Base-by-base conservation (phyloP, 352 stramenopile genomes). In the Elongisporangium prolatum region DNA sequence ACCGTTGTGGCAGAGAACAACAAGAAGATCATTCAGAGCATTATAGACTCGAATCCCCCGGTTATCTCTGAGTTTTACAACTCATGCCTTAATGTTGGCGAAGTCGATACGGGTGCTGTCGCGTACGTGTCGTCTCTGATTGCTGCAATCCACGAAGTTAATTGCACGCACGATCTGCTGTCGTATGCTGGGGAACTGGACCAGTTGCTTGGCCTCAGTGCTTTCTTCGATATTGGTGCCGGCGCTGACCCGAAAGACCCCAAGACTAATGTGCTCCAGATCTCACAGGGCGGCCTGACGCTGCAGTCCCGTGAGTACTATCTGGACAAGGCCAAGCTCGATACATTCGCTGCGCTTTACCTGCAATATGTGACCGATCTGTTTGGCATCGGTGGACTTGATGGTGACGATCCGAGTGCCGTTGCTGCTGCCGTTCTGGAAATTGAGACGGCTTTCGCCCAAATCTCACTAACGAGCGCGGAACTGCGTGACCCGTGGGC, bases 401-500 rank as follows among this genome's bases (percentile, higher is more conserved):
- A 78, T 52, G 64, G 63, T 13, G 66, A 76, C 47, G 73, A 86
- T 51, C 59, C 67, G 47, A 82, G 57, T 52, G 58, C 55, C 13
- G 82, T 68, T 61, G 68, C 69, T 3, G n/a, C 71, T 14, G 67
- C 68, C 10, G 69, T 87, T n/a, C 55, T 80, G 1, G 54, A 82
- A 11, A 82, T 92, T 8, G 91, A 98, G 74, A 83, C 75, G 16
- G 52, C 62, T 10, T 72, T 98, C 22, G 90, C 93, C 21, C 72
- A 88, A 20, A 80, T 91, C 34, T 91, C 92, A 21, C 80, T 97
- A 59, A 80, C 89, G 6, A 91, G 88, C 57, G 92, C 88, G 3
- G 87, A 93, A 48, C 72, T 93, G 56, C 69, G 89, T 3, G 72
- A 98, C 75, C 90, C 86, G 14, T 81, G 88, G 61, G 76, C 73